A percentile compares a stretch with the other conserved stretches of the same genome.
These are phyloP conservation scores for Euphorbia lathyris DNA, from an alignment of 345 rosid genomes.

Conservation along the genomic window DNA sequence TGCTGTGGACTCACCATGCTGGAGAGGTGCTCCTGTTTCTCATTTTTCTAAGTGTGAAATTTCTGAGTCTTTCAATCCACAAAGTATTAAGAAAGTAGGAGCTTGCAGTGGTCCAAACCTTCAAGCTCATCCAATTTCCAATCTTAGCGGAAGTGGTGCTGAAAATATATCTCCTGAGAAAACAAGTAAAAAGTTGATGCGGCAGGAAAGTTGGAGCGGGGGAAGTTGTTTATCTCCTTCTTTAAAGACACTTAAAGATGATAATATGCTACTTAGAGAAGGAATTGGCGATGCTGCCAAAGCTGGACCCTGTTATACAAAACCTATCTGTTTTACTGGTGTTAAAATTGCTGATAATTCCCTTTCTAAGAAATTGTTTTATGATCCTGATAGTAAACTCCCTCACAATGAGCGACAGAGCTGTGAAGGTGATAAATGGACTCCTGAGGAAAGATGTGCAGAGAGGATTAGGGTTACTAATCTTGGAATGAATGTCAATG, in stretches of 20 bases:
- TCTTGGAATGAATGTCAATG: conserved; percentile 25
- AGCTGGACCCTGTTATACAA: conserved; percentile 17
- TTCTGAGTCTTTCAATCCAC: conserved; percentile 24
- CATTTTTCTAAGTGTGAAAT: conserved; percentile 32
- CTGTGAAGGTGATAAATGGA: conserved; percentile 22
- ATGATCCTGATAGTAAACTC: conserved; percentile 26
- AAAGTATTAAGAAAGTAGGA: conserved; percentile 35
- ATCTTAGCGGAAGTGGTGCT: conserved; percentile 21
- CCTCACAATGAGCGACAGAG: conserved; percentile 24
- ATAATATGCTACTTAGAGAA: conserved; percentile 16
- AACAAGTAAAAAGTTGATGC: conserved; percentile 17
- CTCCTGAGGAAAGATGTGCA: conserved; percentile 22
- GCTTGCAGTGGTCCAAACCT: conserved; percentile 30
- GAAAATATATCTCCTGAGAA: conserved; percentile 27
- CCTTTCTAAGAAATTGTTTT: conserved; percentile 21
- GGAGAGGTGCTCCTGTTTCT: conserved; percentile 46
- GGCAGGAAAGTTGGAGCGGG: conserved; percentile 14
- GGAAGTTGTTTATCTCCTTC: conserved; percentile 22
- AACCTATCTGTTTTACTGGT: conserved; percentile 19
- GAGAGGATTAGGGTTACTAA: conserved; percentile 18
- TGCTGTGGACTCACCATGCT: conserved; percentile 58
- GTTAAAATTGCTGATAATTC: conserved; percentile 23
- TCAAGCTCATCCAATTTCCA: conserved; percentile 32
- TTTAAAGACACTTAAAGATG: conserved; percentile 18
- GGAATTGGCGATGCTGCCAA: conserved; percentile 22